Conservation (phyloP, 73 alveolate genomes). For the Tetrahymena borealis region DNA sequence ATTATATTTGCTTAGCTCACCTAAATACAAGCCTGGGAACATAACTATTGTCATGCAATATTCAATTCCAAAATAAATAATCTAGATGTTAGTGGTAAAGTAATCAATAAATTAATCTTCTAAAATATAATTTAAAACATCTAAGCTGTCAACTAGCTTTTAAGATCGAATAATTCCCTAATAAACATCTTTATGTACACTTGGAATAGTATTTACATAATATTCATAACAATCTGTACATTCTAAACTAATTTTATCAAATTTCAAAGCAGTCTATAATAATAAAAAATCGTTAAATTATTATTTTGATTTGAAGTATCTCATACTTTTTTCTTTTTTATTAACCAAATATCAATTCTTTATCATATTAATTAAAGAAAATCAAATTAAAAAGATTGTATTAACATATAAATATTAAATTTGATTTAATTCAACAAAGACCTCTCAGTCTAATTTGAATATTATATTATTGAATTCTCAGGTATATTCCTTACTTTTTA, state of each 20-base stretch:
- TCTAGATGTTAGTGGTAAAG: neutral
- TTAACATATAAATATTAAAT: too few species aligned
- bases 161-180: neutral
- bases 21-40: neutral
- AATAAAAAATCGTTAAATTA: too few species aligned
- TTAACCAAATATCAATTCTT: too few species aligned
- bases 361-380: too few species aligned
- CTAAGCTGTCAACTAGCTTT: neutral
- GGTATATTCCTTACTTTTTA: neutral
- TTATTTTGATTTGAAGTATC: too few species aligned
- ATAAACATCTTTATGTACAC: neutral
- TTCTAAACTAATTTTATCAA: neutral
- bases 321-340: too few species aligned
- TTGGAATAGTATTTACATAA: neutral
- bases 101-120: neutral
- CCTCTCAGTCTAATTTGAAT: neutral
- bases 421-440: neutral
- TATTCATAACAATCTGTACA: neutral
- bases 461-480: neutral
- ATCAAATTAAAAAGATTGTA: too few species aligned
- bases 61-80: neutral
- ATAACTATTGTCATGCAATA: neutral
- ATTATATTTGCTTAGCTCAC: neutral
- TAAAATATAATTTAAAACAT: neutral
- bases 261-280: neutral